Conservation (phyloP, 2,329 filamentous ascomycete species). For the Pyrenophora tritici-repentis region DNA sequence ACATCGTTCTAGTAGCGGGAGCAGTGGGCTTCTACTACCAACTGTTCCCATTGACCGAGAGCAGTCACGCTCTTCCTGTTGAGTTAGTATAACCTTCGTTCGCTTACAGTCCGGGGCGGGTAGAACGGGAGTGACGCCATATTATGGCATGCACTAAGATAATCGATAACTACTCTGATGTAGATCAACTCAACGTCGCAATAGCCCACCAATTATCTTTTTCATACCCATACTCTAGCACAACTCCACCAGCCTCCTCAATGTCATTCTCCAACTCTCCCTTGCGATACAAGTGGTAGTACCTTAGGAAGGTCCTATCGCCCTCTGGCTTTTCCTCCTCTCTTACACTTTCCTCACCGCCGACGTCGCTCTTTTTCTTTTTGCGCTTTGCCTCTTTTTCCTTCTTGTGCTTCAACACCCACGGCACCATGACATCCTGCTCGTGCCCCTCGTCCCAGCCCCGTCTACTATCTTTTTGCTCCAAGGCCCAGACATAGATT, state of each 20-base stretch:
- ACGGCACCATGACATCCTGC: constrained; percentile 94
- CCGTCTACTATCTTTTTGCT: constrained; percentile 83
- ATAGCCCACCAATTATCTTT: constrained; percentile 99
- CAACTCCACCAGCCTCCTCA: constrained; percentile 70
- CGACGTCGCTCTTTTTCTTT: constrained; percentile 2
- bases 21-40: constrained; percentile 71
- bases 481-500: constrained; percentile 93
- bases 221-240: constrained; percentile 86
- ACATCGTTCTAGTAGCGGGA: constrained; percentile 73
- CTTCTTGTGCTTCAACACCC: constrained; percentile 69
- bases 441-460: constrained; percentile 84
- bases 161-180: neutral
- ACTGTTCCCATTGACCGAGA: constrained; percentile 75
- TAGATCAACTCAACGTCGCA: constrained; percentile 39
- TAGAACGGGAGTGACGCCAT: no score
- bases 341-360: constrained; percentile 17
- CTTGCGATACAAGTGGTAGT: constrained; percentile 89
- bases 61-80: constrained; percentile 55
- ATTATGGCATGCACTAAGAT: neutral
- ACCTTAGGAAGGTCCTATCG: constrained; percentile 76
- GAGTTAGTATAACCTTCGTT: constrained; percentile 5
- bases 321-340: constrained; percentile 20
- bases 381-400: constrained; percentile 32
- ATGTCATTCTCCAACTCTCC: constrained; percentile 87
- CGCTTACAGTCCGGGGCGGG: neutral